Evolutionary conservation across 2,329 filamentous ascomycete genomes (phyloP).

Genomic region (Escovopsis sp.): DNA sequence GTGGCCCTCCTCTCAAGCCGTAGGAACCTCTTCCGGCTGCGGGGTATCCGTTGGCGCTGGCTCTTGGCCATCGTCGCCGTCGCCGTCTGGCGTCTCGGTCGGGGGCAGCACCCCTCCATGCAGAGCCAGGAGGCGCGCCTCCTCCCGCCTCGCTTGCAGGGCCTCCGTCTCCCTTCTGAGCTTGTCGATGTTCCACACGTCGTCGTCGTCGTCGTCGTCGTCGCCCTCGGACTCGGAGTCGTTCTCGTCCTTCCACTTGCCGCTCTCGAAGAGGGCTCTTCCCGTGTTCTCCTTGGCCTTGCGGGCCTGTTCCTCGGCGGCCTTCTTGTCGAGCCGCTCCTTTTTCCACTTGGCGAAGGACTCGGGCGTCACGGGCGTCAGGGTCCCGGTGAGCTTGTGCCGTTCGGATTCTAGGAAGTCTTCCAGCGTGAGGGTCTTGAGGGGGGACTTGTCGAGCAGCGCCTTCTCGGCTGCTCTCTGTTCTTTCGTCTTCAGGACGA

Average conservation of each 20-base stretch:
- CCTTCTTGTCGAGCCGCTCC: constrained; percentile 87
- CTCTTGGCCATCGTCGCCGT: not conserved
- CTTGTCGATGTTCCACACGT: constrained; percentile 68
- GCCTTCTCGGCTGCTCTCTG: constrained; percentile 93
- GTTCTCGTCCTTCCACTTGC: constrained; percentile 66
- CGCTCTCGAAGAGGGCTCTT: constrained; percentile 88
- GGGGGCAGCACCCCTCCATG: constrained; percentile 10
- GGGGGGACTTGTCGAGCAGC: constrained; percentile 83
- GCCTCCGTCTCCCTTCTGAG: constrained; percentile 75
- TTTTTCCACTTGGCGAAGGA: constrained; percentile 95
- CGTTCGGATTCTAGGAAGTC: constrained; percentile 95
- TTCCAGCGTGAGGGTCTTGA: constrained; percentile 88
- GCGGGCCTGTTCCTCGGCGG: constrained; percentile 77
- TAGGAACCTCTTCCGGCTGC: constrained; percentile 5
- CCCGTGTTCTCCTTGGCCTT: constrained; percentile 92
- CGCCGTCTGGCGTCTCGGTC: constrained; percentile 5
- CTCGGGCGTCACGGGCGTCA: constrained; percentile 89
- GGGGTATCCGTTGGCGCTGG: not conserved
- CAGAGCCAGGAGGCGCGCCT: constrained; percentile 40
- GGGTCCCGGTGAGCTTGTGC: constrained; percentile 79
- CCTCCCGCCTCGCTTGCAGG: constrained; percentile 58
- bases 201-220: constrained; percentile 46
- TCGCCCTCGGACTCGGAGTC: constrained; percentile 48
- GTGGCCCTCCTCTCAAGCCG: too few relatives aligned
- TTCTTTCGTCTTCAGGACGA: constrained; percentile 94